Conservation (phyloP, 129 eudicot genomes). For the Heracleum sosnowskyi region DNA sequence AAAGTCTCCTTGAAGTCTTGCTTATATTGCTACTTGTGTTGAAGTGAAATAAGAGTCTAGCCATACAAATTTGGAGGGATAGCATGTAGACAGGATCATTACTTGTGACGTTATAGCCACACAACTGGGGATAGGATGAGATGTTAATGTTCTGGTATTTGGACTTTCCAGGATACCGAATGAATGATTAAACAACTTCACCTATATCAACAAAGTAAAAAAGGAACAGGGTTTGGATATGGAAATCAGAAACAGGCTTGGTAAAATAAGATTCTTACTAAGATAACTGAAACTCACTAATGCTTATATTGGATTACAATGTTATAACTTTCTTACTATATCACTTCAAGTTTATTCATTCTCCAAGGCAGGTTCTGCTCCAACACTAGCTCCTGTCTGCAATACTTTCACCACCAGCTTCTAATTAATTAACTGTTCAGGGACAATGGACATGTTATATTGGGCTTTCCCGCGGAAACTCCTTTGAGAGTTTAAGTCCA, state of each 20-base stretch:
- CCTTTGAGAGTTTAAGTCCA: constrained; percentile 34
- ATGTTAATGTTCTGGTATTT: not conserved
- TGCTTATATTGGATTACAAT: not conserved
- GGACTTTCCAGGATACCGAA: not conserved
- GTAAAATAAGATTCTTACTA: not conserved
- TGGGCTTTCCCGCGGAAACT: constrained; percentile 23
- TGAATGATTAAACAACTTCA: not conserved
- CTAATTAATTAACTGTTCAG: constrained; percentile 48
- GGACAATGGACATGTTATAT: constrained; percentile 29
- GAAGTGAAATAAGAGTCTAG: not conserved
- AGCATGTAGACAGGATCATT: not conserved
- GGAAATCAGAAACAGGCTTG: not conserved
- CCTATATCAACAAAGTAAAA: too few relatives aligned
- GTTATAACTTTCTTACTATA: not conserved
- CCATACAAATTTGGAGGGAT: not conserved
- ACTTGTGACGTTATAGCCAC: not conserved
- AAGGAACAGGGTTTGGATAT: not conserved
- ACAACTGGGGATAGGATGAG: not conserved
- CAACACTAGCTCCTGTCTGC: constrained; percentile 40
- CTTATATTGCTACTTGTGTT: not conserved
- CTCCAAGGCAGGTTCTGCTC: constrained; percentile 29
- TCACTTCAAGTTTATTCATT: not conserved
- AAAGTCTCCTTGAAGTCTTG: not conserved
- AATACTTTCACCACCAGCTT: constrained; percentile 36
- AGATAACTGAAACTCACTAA: not conserved